Conservation (phyloP, 805 yeast genomes). For the Ogataea thermomethanolica region DNA sequence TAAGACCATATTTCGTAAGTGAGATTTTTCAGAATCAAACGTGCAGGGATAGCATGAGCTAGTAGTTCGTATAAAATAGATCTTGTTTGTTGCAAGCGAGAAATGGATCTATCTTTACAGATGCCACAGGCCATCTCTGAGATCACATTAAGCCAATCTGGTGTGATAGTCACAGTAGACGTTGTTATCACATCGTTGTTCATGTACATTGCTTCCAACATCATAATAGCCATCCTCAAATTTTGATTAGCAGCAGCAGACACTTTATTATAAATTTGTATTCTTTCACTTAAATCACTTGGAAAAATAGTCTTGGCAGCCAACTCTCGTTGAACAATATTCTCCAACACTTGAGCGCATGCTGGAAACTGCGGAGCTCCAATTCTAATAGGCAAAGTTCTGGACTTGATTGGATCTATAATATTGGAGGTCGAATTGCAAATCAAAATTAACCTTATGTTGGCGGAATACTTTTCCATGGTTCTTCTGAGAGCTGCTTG, state of each 20-base stretch:
- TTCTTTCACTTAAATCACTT: slow-evolving; percentile 34
- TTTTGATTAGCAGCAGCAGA: slow-evolving; percentile 62
- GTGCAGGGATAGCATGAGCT: slow-evolving; percentile 92
- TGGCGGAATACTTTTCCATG: slow-evolving; percentile 90
- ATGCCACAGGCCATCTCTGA: slow-evolving; percentile 59
- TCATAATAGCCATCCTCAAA: slow-evolving; percentile 69
- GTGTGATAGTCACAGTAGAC: slow-evolving; percentile 52
- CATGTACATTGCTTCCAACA: slow-evolving; percentile 79
- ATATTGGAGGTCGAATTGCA: slow-evolving; percentile 90
- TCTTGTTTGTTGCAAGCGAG: slow-evolving; percentile 57
- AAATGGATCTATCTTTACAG: slow-evolving; percentile 59
- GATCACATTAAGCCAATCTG: slow-evolving; percentile 92
- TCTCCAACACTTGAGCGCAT: slow-evolving; percentile 49
- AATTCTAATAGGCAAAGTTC: slow-evolving; percentile 83
- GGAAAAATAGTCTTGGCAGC: slow-evolving; percentile 31
- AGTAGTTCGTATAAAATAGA: slow-evolving; percentile 74
- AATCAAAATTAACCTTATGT: slow-evolving; percentile 76
- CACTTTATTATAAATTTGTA: slow-evolving; percentile 44
- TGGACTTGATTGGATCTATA: slow-evolving; percentile 89
- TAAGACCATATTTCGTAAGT: slow-evolving; percentile 33
- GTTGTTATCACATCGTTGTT: slow-evolving; percentile 52
- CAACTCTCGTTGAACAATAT: slow-evolving; percentile 57
- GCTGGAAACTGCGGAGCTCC: slow-evolving; percentile 74
- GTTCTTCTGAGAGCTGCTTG: slow-evolving; percentile 95
- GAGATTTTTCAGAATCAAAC: slow-evolving; percentile 66